A percentile compares a stretch with the other conserved stretches of the same genome.
phyloP scores from a whole-genome alignment of 345 rosid genomes.

The Aethionema arabicum region DNA sequence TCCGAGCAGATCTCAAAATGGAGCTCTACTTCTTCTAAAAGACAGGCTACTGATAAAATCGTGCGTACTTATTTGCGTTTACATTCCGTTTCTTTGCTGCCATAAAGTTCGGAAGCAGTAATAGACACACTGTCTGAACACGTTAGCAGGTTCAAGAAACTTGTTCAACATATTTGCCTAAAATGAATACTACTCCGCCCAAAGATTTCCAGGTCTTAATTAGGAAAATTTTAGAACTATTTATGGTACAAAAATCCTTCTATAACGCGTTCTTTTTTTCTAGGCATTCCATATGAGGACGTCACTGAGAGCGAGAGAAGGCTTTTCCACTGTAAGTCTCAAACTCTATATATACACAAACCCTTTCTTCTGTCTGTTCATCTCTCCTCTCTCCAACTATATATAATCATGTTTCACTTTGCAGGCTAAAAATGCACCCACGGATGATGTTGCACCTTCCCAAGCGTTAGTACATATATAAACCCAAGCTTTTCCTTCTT shows the following conservation, averaged over 20 bases:
- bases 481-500: not conserved
- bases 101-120: not conserved
- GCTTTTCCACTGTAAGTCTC: constrained; percentile 29
- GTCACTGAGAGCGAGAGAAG: constrained; percentile 22
- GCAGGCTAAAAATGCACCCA: constrained; percentile 17
- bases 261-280: not conserved
- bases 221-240: not conserved
- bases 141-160: constrained; percentile 29
- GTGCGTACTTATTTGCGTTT: constrained; percentile 3
- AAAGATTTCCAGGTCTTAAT: constrained; percentile 28
- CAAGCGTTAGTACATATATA: constrained; percentile 28
- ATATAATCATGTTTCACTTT: constrained; percentile 17
- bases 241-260: not conserved
- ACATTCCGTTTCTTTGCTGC: not conserved
- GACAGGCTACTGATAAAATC: constrained; percentile 1
- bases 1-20: constrained; percentile 19
- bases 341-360: not conserved
- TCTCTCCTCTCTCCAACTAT: constrained; percentile 8
- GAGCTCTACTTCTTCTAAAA: constrained; percentile 10
- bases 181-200: constrained; percentile 10
- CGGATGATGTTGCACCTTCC: constrained; percentile 1
- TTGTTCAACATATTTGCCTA: constrained; percentile 21
- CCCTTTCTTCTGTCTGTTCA: not conserved
- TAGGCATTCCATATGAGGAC: constrained; percentile 29
- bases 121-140: not conserved